phyloP scores from a whole-genome alignment of 2,329 filamentous ascomycete species.

The Zymoseptoria tritici region DNA sequence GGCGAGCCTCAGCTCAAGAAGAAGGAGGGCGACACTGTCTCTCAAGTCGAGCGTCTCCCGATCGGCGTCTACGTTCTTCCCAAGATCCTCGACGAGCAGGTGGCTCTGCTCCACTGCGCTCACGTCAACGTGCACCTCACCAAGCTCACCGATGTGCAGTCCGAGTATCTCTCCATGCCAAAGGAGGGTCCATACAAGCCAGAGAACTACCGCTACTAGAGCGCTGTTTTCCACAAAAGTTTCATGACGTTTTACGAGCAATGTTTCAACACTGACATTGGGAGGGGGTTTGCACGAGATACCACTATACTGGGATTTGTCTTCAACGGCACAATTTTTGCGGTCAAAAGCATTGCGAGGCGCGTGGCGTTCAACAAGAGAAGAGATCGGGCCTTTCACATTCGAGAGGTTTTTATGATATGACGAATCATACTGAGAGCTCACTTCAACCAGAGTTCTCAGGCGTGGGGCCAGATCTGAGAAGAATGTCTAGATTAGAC shows the following conservation, averaged over 20 bases:
- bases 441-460: slow-evolving; percentile 16
- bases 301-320: slow-evolving; percentile 14
- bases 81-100: slow-evolving; percentile 99
- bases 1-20: slow-evolving; percentile 26
- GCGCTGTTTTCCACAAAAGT: slow-evolving; percentile 5
- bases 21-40: slow-evolving; percentile 47
- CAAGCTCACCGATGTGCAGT: slow-evolving; percentile 71
- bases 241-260: slow-evolving; percentile 17
- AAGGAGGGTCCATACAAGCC: slow-evolving; percentile 90
- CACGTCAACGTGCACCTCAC: slow-evolving; percentile 94
- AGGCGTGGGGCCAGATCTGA: slow-evolving; percentile 8
- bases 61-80: slow-evolving; percentile 93
- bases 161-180: slow-evolving; percentile 86
- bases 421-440: slow-evolving; percentile 4
- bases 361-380: slow-evolving; percentile 22
- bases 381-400: slow-evolving; percentile 1
- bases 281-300: slow-evolving; percentile 8
- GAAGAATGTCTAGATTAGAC: slow-evolving; percentile 8
- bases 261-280: slow-evolving; percentile 21
- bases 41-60: slow-evolving; percentile 63
- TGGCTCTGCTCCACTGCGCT: slow-evolving; percentile 83
- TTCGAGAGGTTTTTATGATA: slow-evolving; percentile 1
- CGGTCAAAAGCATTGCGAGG: slow-evolving; percentile 20
- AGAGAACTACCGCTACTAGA: slow-evolving; percentile 78
- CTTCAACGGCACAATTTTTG: slow-evolving; percentile 15